Percentiles rank a stretch among this genome's conserved stretches.
Evolutionary conservation across 345 rosid genomes (phyloP).

Genomic region (Capsella bursapastoris): DNA sequence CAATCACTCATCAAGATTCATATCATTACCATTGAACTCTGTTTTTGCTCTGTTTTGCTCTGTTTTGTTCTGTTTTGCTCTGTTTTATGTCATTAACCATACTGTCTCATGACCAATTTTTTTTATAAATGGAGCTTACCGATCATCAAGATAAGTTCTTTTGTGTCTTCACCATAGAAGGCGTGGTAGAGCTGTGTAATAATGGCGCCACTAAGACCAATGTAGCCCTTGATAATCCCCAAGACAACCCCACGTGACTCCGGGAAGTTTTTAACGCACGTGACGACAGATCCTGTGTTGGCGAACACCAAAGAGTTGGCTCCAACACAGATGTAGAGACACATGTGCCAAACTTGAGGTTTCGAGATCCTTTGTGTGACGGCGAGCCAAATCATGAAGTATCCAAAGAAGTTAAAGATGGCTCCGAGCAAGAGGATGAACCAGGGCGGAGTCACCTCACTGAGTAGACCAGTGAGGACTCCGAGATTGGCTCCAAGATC

Average conservation of each 20-base stretch:
- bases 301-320: constrained; percentile 64
- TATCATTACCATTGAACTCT: neutral
- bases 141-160: constrained; percentile 51
- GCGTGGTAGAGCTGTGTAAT: constrained; percentile 56
- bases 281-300: constrained; percentile 57
- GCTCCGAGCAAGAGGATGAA: constrained; percentile 53
- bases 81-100: constrained; percentile 18
- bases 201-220: constrained; percentile 65
- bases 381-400: constrained; percentile 58
- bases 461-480: constrained; percentile 53
- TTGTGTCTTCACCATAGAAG: constrained; percentile 51
- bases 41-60: constrained; percentile 2
- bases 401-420: constrained; percentile 56
- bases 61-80: constrained; percentile 10
- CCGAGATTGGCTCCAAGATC: constrained; percentile 63
- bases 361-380: constrained; percentile 48
- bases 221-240: constrained; percentile 59
- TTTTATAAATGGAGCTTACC: constrained; percentile 34
- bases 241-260: constrained; percentile 58
- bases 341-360: constrained; percentile 64
- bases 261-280: constrained; percentile 66
- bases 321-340: constrained; percentile 55
- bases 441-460: constrained; percentile 60
- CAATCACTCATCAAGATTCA: constrained; percentile 29
- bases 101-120: neutral